Conservation (phyloP, 306 rosid genomes). For the Cicer yamashitae region DNA sequence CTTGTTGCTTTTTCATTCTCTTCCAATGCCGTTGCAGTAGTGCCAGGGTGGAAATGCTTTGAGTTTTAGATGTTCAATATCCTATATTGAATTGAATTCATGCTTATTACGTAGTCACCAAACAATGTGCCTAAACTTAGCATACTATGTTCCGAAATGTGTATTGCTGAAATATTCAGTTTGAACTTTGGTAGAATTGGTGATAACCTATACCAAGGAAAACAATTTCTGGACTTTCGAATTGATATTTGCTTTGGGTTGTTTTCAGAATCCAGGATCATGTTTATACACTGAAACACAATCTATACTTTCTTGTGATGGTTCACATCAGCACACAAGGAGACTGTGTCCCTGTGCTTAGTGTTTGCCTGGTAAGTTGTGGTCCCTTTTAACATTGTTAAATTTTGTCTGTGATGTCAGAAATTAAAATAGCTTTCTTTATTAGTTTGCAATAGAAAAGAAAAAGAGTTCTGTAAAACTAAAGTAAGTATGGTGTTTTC, state of each 20-base stretch:
- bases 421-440: slow-evolving; percentile 17
- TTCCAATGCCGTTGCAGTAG: slow-evolving; percentile 1
- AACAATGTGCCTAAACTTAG: background rate
- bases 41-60: slow-evolving; percentile 18
- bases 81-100: slow-evolving; percentile 9
- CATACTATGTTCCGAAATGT: background rate
- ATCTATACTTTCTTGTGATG: slow-evolving; percentile 83
- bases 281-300: slow-evolving; percentile 73
- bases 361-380: slow-evolving; percentile 53
- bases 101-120: slow-evolving; percentile 19
- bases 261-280: slow-evolving; percentile 84
- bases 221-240: slow-evolving; percentile 23
- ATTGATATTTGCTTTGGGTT: slow-evolving; percentile 20
- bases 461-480: background rate
- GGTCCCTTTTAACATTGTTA: slow-evolving; percentile 22
- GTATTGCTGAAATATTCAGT: slow-evolving; percentile 16
- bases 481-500: background rate
- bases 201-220: slow-evolving; percentile 16
- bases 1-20: slow-evolving; percentile 16
- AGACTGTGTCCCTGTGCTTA: slow-evolving; percentile 97
- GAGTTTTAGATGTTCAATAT: slow-evolving; percentile 20
- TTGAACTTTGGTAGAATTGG: slow-evolving; percentile 25
- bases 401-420: slow-evolving; percentile 11
- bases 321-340: slow-evolving; percentile 80
- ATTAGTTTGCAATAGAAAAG: slow-evolving; percentile 30